phyloP scores from a whole-genome alignment of 1,284 basidiomycete genomes.

The Chalciporus piperatoides region DNA sequence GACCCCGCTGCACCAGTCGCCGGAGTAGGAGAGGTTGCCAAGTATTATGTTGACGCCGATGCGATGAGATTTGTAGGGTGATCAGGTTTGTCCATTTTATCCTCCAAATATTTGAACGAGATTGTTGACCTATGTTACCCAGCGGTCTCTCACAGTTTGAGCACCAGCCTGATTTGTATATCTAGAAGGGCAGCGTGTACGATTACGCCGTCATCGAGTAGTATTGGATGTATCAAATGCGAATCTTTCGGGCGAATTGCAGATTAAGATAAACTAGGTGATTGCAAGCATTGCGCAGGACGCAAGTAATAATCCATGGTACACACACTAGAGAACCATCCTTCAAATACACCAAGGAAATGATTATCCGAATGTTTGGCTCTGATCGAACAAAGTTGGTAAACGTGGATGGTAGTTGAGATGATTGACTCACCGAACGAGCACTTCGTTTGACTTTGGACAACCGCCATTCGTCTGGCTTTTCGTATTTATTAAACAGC shows the following conservation, averaged over 20 bases:
- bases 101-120: background rate
- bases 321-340: slow-evolving; percentile 11
- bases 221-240: background rate
- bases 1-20: slow-evolving; percentile 61
- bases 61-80: slow-evolving; percentile 71
- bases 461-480: slow-evolving; percentile 86
- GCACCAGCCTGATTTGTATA: background rate
- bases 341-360: background rate
- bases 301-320: slow-evolving; percentile 15
- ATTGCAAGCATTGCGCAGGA: background rate
- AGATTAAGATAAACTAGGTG: background rate
- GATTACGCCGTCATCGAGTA: background rate
- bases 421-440: slow-evolving; percentile 57
- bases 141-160: background rate
- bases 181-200: background rate
- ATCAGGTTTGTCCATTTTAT: slow-evolving; percentile 1
- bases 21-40: slow-evolving; percentile 66
- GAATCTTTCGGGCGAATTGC: background rate
- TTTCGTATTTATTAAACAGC: slow-evolving; percentile 84
- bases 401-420: slow-evolving; percentile 7
- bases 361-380: slow-evolving; percentile 73
- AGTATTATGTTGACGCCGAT: slow-evolving; percentile 76
- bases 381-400: slow-evolving; percentile 41
- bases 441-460: slow-evolving; percentile 87
- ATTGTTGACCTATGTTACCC: background rate